Conservation (phyloP, 2,329 filamentous ascomycete genomes). For the Clarireedia homoeocarpa region DNA sequence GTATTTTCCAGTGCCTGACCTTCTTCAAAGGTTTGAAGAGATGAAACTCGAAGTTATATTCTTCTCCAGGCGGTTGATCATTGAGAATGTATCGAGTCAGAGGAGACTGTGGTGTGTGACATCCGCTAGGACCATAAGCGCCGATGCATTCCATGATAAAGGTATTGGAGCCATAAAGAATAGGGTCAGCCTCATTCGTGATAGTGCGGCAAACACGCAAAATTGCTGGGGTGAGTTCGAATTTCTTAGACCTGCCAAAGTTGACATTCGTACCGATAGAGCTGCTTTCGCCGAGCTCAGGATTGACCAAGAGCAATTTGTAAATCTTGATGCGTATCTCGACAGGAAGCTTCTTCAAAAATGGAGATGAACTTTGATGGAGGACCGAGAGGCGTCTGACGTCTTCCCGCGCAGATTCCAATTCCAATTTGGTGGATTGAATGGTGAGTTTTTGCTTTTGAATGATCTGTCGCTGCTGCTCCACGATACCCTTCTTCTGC, state of each 20-base stretch:
- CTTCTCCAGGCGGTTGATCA: background rate
- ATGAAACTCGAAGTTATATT: background rate
- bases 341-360: slow-evolving; percentile 4
- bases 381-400: background rate
- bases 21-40: background rate
- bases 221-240: slow-evolving; percentile 3
- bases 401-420: background rate
- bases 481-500: background rate
- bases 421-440: background rate
- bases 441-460: background rate
- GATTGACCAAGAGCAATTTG: slow-evolving; percentile 6
- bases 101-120: slow-evolving; percentile 4
- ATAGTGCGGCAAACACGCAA: slow-evolving; percentile 6
- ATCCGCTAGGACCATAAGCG: background rate
- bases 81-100: background rate
- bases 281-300: background rate
- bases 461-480: background rate
- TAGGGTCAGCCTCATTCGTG: slow-evolving; percentile 4
- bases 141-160: slow-evolving; percentile 10
- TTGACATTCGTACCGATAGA: background rate
- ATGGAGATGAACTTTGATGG: background rate
- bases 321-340: slow-evolving; percentile 10
- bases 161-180: slow-evolving; percentile 10
- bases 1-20: slow-evolving; percentile 5
- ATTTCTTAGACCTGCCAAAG: background rate